Percentiles rank a stretch among this genome's conserved stretches.
Evolutionary conservation across 2,329 filamentous ascomycete species (phyloP).

Genomic region (Penicillium sp.): DNA sequence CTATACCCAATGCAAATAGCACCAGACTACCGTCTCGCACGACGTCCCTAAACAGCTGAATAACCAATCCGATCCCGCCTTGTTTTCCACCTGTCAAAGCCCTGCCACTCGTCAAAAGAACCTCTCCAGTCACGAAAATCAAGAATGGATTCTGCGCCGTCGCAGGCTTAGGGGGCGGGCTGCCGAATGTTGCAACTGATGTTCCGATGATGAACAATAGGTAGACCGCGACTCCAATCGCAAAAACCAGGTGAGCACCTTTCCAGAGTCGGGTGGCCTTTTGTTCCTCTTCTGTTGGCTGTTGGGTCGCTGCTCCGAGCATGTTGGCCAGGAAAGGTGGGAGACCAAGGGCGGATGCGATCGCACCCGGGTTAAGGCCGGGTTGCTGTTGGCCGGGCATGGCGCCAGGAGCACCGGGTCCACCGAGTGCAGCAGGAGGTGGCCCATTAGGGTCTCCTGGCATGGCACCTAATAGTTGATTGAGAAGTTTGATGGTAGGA

Average conservation of each 20-base stretch:
- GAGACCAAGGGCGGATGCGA: conserved; percentile 50
- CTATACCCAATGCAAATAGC: conserved; percentile 50
- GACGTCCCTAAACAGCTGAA: conserved; percentile 45
- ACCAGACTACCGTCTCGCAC: conserved; percentile 50
- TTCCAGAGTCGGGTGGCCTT: conserved; percentile 55
- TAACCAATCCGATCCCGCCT: conserved; percentile 35
- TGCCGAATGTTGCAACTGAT: conserved; percentile 44
- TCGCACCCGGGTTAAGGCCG: conserved; percentile 31
- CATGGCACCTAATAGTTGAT: conserved; percentile 40
- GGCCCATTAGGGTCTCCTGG: conserved; percentile 25
- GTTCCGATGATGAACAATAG: conserved; percentile 43
- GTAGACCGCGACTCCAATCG: conserved; percentile 61
- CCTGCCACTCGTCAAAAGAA: conserved; percentile 46
- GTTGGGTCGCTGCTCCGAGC: conserved; percentile 43
- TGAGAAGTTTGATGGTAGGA: conserved; percentile 43
- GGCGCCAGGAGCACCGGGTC: conserved; percentile 27
- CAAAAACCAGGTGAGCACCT: conserved; percentile 62
- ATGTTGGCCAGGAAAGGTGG: conserved; percentile 45
- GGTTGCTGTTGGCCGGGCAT: conserved; percentile 8
- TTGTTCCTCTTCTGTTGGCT: conserved; percentile 42
- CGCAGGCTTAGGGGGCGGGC: conserved; percentile 47
- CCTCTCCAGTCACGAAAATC: conserved; percentile 52
- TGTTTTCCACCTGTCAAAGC: conserved; percentile 34
- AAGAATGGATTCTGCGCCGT: conserved; percentile 51
- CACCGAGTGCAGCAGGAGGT: conserved; percentile 26